These are phyloP conservation scores for Dryadomyces sulphureus DNA, from an alignment of 2,329 filamentous ascomycete species.

Conservation along the genomic window DNA sequence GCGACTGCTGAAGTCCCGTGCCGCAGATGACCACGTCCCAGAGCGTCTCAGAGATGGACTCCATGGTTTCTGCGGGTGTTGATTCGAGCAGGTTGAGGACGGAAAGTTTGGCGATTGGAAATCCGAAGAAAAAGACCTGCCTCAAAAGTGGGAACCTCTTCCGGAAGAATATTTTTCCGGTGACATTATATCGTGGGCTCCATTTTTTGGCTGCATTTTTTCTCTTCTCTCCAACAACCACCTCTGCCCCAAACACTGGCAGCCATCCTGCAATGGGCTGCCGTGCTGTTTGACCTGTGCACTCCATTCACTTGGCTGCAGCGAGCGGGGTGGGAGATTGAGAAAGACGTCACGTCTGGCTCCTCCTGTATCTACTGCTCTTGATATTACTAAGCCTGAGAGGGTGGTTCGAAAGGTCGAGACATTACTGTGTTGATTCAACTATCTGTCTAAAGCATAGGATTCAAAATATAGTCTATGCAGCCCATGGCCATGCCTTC, in stretches of 20 bases:
- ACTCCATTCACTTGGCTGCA: conserved; percentile 38
- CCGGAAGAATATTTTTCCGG: conserved; percentile 6
- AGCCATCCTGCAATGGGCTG: conserved; percentile 16
- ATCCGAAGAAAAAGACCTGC: not conserved
- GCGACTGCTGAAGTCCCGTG: conserved; percentile 63
- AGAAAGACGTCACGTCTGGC: conserved; percentile 15
- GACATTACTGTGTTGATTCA: conserved; percentile 30
- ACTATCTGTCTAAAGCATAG: not conserved
- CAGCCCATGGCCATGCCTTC: too few species aligned
- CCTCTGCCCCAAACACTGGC: conserved; percentile 21
- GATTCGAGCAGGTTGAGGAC: not conserved
- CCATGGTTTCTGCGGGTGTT: conserved; percentile 34
- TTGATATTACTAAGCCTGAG: conserved; percentile 53
- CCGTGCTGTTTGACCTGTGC: conserved; percentile 7
- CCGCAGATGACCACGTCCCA: conserved; percentile 74
- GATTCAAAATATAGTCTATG: not conserved
- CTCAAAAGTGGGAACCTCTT: not conserved
- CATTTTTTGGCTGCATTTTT: conserved; percentile 13
- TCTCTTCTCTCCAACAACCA: conserved; percentile 20
- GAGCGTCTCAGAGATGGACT: conserved; percentile 55
- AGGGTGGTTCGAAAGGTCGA: conserved; percentile 74
- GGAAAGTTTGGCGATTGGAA: not conserved
- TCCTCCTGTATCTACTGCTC: conserved; percentile 79
- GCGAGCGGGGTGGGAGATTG: conserved; percentile 46
- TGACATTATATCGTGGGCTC: not conserved